These are phyloP conservation scores for Telfairia occidentalis DNA, from an alignment of 331 rosid genomes.

Conservation along the genomic window DNA sequence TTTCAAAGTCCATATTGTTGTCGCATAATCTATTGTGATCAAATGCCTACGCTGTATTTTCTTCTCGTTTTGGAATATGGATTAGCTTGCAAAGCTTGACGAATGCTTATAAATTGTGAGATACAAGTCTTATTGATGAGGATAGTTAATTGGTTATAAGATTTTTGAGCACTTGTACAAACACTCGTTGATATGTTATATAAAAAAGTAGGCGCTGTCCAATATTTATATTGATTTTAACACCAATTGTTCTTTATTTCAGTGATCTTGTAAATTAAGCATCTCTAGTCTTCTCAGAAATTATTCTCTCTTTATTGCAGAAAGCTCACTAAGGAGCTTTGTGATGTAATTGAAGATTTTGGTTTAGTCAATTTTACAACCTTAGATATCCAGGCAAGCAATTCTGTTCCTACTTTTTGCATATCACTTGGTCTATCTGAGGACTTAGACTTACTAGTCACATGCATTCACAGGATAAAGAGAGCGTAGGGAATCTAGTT, in stretches of 20 bases:
- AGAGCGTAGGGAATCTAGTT: slow-evolving; percentile 81
- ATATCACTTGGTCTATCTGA: neutral
- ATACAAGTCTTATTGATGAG: neutral
- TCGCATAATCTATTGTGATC: neutral
- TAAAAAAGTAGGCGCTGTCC: neutral
- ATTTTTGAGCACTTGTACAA: neutral
- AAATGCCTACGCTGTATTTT: neutral
- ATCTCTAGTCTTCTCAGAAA: neutral
- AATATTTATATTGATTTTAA: neutral
- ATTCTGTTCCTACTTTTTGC: neutral
- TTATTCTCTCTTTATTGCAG: slow-evolving; percentile 34
- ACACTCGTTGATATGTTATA: neutral
- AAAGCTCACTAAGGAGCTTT: slow-evolving; percentile 87
- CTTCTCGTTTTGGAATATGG: neutral
- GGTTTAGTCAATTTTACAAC: slow-evolving; percentile 71
- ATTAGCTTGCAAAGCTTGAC: neutral
- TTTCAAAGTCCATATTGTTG: neutral
- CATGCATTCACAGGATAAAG: slow-evolving; percentile 64
- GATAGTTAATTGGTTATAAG: neutral
- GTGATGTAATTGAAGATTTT: slow-evolving; percentile 67
- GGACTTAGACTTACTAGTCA: slow-evolving; percentile 11
- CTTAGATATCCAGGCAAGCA: slow-evolving; percentile 76
- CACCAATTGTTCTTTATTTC: neutral
- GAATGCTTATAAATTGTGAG: neutral
- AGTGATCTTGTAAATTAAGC: slow-evolving; percentile 4